Percentiles rank a stretch among this genome's conserved stretches.
Conservation (phyloP, 129 eudicot genomes). For the Glebionis coronaria region DNA sequence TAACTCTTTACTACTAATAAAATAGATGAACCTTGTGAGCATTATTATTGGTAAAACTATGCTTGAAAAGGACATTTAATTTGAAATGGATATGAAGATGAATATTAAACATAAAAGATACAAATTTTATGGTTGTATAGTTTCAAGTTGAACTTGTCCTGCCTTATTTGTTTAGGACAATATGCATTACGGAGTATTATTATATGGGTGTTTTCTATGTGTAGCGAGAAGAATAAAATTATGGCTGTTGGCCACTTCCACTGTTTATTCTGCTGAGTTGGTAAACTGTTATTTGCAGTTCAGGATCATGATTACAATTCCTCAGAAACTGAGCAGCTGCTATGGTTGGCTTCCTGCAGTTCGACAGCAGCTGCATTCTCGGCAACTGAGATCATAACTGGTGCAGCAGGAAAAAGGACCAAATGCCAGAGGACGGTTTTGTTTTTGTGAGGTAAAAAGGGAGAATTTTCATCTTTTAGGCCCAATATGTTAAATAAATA, state of each 20-base stretch:
- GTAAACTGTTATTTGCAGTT: neutral
- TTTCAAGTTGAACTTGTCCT: neutral
- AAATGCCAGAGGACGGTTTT: slow-evolving; percentile 12
- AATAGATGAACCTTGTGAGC: neutral
- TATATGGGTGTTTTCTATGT: neutral
- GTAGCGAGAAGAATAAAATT: neutral
- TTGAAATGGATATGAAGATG: too few species aligned
- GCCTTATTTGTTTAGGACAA: too few species aligned
- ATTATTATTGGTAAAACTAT: neutral
- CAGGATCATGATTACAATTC: slow-evolving; percentile 22
- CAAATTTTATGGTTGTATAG: neutral
- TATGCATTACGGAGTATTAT: too few species aligned
- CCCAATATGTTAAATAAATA: neutral
- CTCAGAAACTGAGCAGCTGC: slow-evolving; percentile 11
- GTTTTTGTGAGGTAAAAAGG: slow-evolving; percentile 4
- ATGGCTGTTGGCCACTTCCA: neutral
- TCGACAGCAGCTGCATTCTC: neutral
- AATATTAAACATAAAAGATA: too few species aligned
- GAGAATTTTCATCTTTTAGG: neutral
- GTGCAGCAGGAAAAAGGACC: neutral
- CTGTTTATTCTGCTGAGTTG: slow-evolving; percentile 1
- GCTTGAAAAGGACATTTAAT: neutral
- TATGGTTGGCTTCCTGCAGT: slow-evolving; percentile 13
- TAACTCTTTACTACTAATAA: neutral
- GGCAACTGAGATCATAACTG: neutral